Base-by-base conservation (phyloP, 352 stramenopile genomes). In the Blastocystis hominis region DNA sequence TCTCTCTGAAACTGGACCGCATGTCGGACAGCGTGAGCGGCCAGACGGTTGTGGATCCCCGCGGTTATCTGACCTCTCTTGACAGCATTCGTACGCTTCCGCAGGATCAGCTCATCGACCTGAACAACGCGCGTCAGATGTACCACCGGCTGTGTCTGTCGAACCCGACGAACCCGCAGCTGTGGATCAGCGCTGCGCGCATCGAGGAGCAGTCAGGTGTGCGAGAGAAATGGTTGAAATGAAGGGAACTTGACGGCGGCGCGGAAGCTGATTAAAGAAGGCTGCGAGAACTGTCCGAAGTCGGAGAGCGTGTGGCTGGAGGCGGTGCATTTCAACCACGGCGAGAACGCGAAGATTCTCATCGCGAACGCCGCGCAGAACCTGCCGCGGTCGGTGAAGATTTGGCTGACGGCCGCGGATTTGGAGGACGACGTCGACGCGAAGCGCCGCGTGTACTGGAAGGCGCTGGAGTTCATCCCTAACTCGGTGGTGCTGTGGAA, bases 281-380 rank as follows among this genome's bases (percentile, higher is more conserved):
- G 95, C 34, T 98, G 96, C 84, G 94, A 98, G 89, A 94, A 91
- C 20, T 99, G 96, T 90, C 93, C 96, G 0, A 95, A 94, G 0
- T 94, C 93, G 75, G 96, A 99, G 89, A 96, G 98, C 90, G 95
- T 99, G 15, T 99, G 96, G 97, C 91, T 99, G 15, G 97, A 99
- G 91, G 96, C 96, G 0, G 94, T 95, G 38, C 91, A 96, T 34
- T 90, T 99, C 55, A 94, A 98, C 90, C 97, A 94, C 46, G 91
- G 92, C 4, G 94, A 97, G 69, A 97, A 98, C 76, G 96, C 94
- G 55, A 98, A 98, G 90, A 96, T 92, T 2, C 97, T 99, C 89
- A 89, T 98, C 20, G 95, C 95, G 0, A 97, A 96, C 62, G 97
- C 94, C 9, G 94, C 98, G 9, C 91, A 93, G 42, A 91, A 95